phyloP scores from a whole-genome alignment of 306 rosid species.

The Begonia masoniana region DNA sequence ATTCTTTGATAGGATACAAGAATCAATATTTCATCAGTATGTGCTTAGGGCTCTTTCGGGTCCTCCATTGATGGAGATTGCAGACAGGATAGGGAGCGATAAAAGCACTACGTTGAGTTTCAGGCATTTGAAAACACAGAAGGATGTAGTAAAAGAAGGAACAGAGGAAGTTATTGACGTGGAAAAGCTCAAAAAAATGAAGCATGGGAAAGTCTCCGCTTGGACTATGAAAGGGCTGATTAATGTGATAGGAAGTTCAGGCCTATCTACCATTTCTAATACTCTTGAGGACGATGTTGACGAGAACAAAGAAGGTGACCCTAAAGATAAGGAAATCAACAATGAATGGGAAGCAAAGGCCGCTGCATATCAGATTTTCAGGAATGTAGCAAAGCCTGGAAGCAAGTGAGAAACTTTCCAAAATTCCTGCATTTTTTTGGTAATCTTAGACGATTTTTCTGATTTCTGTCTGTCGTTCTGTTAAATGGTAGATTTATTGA shows the following conservation, averaged over 20 bases:
- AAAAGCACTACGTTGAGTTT: conserved; percentile 35
- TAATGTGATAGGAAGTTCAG: conserved; percentile 46
- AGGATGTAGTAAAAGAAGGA: conserved; percentile 19
- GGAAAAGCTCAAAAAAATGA: conserved; percentile 63
- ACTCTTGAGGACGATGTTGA: conserved; percentile 24
- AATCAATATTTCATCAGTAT: conserved; percentile 71
- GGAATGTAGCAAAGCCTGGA: conserved; percentile 52
- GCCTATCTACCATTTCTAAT: conserved; percentile 54
- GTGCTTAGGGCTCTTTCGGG: conserved; percentile 61
- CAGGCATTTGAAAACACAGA: conserved; percentile 21
- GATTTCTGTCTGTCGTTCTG: conserved; percentile 3
- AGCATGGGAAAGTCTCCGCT: conserved; percentile 64
- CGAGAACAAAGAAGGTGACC: conserved; percentile 42
- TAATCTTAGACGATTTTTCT: conserved; percentile 8
- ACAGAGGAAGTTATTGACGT: conserved; percentile 73
- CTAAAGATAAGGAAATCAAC: conserved; percentile 44
- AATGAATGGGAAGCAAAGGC: conserved; percentile 80
- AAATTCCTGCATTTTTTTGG: neutral
- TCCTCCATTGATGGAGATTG: conserved; percentile 60
- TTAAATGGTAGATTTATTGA: conserved; percentile 41
- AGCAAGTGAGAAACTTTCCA: conserved; percentile 34
- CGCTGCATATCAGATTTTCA: conserved; percentile 50
- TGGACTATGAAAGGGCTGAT: conserved; percentile 82
- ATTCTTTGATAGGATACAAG: conserved; percentile 84
- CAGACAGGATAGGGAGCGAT: conserved; percentile 24